Base-by-base conservation (phyloP, 2,329 filamentous ascomycete genomes). In the Trichoderma koningiopsis region DNA sequence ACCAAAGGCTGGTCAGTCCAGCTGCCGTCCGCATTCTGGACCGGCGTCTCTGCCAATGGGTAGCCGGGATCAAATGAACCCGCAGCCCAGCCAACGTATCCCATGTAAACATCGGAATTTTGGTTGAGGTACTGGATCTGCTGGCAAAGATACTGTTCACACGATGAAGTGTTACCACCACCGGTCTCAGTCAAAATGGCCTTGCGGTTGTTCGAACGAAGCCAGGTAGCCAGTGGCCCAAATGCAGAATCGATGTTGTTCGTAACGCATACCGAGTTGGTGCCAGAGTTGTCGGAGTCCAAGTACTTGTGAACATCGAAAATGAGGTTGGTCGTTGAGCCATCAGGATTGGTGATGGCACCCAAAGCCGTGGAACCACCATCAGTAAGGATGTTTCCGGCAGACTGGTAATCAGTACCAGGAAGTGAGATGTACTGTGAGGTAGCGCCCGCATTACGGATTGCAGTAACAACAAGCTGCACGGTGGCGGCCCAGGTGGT, bases 391-490 rank as follows among this genome's bases (percentile, higher is more conserved):
- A 87, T 80, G 13, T 77, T 77, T 29, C 76, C 80, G 0, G 84
- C 84, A 60, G 79, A 81, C 7, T 85, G 83, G 74, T 83, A 90
- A 71, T 85, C 84, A 43, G 82, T 87, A 2, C 89, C 88, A 0
- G 89, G 82, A 24, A 91, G 80, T 72, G 91, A 89, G 77, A 86
- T 84, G 72, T 90, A 86, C 33, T 79, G 78, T 1, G 61, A 64
- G 24, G 61, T 83, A n/a, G 88, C 88, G 27, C 88, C 88, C 2
- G 86, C 84, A 55, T 82, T 75, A 52, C 89, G 85, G 74, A 91
- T 90, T 2, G 87, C 89, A 0, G 84, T 88, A 3, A 91, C 88
- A 19, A 82, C 87, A 19, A 81, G 82, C 74, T 91, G 89, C 67
- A 86, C 84, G 0, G 87, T 87, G 2, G 80, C 76, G 0, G 85